Base-by-base conservation (phyloP, 2,329 filamentous ascomycete species). In the Penicillium sp. region DNA sequence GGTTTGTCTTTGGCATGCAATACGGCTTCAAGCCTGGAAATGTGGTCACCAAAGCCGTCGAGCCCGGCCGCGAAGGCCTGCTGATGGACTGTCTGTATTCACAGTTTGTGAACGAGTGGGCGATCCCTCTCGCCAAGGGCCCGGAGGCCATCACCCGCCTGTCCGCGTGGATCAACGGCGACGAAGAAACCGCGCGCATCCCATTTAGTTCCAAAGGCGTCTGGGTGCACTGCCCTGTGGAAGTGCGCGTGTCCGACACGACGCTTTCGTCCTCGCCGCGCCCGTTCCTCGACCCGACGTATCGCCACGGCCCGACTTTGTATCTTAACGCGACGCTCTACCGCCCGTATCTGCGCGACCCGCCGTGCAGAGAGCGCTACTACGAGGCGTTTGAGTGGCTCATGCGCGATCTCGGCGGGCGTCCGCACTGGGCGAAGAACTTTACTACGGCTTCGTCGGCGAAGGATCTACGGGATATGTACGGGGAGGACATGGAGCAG, bases 61-160 rank as follows among this genome's bases (percentile, higher is more conserved):
- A 97, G 72, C 85, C 88, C 21, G 89, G 88, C 61, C 85, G 88
- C 59, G 79, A 87, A 61, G 93, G 91, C 12, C 82, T 97, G 47
- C 80, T 97, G 52, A 93, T 99, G 89, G 94, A 99, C 77, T 99
- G 94, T 68, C 83, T 97, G 5, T 99, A 97, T 78, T 93, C 89
- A n/a, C 94, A 99, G 69, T 96, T 91, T 66, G 94, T 99, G 62
- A 97, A 99, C 71, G 94, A 99, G 71, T 99, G 94, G 94, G 93
- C 93, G 0, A 82, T 99, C 6, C 93, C 94, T 1, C 80, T 99
- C 1, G 79, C 85, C 61, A 88, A 88, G 63, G 94, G 94, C 0
- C 93, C 93, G 14, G 92, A 97, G 73, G 92, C 91, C 7, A 83
- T 99, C 45, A 82, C 79, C 30, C 85, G 94, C 9, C 81, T 99